Conservation (phyloP, 257 asterid species). For the Linaria vulgaris region DNA sequence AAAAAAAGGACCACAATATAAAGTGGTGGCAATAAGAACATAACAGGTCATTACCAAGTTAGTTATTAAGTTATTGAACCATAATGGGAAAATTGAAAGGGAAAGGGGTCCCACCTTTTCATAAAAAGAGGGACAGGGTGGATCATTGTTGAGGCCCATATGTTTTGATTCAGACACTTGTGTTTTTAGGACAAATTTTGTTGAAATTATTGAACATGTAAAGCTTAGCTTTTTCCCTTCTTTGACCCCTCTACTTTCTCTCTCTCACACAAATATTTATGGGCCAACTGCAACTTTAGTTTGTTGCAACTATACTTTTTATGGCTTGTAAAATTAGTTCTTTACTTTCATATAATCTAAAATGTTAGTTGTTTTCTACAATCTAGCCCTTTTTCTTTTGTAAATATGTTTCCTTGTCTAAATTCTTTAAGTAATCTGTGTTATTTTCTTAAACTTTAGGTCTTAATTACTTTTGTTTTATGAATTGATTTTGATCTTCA, state of each 20-base stretch:
- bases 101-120: conserved; percentile 32
- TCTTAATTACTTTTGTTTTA: too few relatives aligned
- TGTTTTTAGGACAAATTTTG: conserved; percentile 55
- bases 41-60: conserved; percentile 36
- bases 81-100: conserved; percentile 25
- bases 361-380: too few relatives aligned
- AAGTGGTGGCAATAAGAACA: conserved; percentile 24
- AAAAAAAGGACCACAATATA: neutral
- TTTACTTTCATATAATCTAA: too few relatives aligned
- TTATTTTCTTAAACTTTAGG: too few relatives aligned
- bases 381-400: too few relatives aligned
- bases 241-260: conserved; percentile 36
- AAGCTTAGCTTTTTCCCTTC: conserved; percentile 43
- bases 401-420: too few relatives aligned
- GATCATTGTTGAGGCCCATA: conserved; percentile 47
- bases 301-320: too few relatives aligned
- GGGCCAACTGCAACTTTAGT: too few relatives aligned
- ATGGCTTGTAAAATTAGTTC: too few relatives aligned
- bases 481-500: too few relatives aligned
- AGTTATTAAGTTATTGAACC: conserved; percentile 11
- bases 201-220: conserved; percentile 62
- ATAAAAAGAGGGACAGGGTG: conserved; percentile 58
- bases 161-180: conserved; percentile 46
- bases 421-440: too few relatives aligned
- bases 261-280: neutral